phyloP scores from a whole-genome alignment of 2,329 filamentous ascomycete genomes.

The Verticillium alfalfae region DNA sequence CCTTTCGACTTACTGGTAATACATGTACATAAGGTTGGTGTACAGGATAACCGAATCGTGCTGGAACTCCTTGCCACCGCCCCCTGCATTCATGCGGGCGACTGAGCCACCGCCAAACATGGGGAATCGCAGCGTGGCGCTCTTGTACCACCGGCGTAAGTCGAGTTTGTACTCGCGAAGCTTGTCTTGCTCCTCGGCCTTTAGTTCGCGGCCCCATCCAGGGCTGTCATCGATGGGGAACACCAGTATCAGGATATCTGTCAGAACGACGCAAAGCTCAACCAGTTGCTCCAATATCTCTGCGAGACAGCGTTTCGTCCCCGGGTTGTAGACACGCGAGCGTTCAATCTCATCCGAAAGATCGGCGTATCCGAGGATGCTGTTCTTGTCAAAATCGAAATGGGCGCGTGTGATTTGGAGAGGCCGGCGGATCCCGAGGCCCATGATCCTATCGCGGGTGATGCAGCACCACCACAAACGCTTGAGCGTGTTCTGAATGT shows the following conservation, averaged over 20 bases:
- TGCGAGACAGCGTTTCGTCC: slow-evolving; percentile 36
- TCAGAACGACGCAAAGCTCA: slow-evolving; percentile 38
- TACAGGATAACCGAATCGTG: slow-evolving; percentile 38
- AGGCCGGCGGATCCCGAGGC: slow-evolving; percentile 41
- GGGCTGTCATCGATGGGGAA: slow-evolving; percentile 36
- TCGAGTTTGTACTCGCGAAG: slow-evolving; percentile 28
- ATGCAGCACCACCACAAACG: slow-evolving; percentile 51
- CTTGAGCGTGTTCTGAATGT: slow-evolving; percentile 37
- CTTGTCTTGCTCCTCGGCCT: slow-evolving; percentile 21
- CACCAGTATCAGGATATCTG: slow-evolving; percentile 37
- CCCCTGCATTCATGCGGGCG: slow-evolving; percentile 16
- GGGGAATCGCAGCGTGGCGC: slow-evolving; percentile 29
- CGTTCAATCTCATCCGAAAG: slow-evolving; percentile 37
- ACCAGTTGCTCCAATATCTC: slow-evolving; percentile 39
- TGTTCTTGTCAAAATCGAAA: slow-evolving; percentile 34
- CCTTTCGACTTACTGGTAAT: slow-evolving; percentile 36
- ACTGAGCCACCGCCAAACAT: slow-evolving; percentile 25
- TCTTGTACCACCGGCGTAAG: slow-evolving; percentile 33
- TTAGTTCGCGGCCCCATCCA: slow-evolving; percentile 28
- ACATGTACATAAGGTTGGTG: slow-evolving; percentile 44
- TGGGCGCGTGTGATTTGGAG: slow-evolving; percentile 42
- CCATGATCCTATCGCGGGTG: slow-evolving; percentile 43
- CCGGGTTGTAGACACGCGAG: slow-evolving; percentile 38
- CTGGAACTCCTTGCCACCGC: slow-evolving; percentile 21
- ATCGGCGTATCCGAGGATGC: slow-evolving; percentile 32